phyloP scores from a whole-genome alignment of 129 eudicot species.

The Ambrosia artemisiifolia region DNA sequence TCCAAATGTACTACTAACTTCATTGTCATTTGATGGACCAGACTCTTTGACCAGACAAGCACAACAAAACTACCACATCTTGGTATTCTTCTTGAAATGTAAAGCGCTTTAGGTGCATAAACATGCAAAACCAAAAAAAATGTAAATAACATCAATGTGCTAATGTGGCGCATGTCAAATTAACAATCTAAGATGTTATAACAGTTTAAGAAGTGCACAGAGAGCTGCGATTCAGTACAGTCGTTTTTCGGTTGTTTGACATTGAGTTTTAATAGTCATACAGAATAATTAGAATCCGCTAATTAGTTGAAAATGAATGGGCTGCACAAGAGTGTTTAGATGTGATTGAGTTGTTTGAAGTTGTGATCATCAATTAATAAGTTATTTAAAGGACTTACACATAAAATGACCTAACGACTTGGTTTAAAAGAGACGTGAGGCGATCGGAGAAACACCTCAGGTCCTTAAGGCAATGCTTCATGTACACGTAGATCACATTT shows the following conservation, averaged over 20 bases:
- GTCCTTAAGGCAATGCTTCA: too few species aligned
- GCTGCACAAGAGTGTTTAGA: background rate
- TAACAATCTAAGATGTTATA: background rate
- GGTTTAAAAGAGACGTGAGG: too few species aligned
- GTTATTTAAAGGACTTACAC: background rate
- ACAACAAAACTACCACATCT: slow-evolving; percentile 83
- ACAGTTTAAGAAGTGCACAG: background rate
- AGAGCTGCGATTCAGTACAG: background rate
- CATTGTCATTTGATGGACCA: slow-evolving; percentile 46
- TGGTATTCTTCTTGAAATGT: slow-evolving; percentile 37
- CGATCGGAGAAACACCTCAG: too few species aligned
- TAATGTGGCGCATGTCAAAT: background rate
- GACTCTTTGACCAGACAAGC: slow-evolving; percentile 70
- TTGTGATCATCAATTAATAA: background rate
- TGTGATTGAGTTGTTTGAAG: background rate
- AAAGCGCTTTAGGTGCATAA: slow-evolving; percentile 37
- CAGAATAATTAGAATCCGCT: background rate
- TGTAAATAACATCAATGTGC: slow-evolving; percentile 3
- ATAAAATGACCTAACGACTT: background rate
- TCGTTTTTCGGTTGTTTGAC: background rate
- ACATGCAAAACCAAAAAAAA: slow-evolving; percentile 35
- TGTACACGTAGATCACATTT: too few species aligned
- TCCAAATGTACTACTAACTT: background rate
- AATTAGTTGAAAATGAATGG: background rate
- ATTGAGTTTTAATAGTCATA: background rate